Conservation (phyloP, 2,329 filamentous ascomycete genomes). For the Mycosphaerella arachidis region DNA sequence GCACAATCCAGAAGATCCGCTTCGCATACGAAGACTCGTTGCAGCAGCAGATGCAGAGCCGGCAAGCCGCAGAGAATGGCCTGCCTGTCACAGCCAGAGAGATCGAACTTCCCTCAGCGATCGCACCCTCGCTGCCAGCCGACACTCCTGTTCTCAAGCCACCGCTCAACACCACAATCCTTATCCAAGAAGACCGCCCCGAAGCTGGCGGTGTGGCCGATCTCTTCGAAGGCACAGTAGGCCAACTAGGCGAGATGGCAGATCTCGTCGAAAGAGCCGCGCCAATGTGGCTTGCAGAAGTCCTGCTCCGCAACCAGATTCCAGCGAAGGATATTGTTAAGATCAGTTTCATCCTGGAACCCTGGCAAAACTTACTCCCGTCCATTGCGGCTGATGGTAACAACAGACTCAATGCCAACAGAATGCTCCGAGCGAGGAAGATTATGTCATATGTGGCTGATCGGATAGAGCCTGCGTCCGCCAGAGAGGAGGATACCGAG, state of each 20-base stretch:
- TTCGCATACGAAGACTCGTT: conserved; percentile 68
- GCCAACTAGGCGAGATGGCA: conserved; percentile 67
- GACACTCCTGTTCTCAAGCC: conserved; percentile 75
- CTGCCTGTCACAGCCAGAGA: conserved; percentile 30
- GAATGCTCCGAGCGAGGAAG: conserved; percentile 94
- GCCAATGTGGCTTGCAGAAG: conserved; percentile 87
- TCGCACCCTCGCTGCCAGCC: conserved; percentile 64
- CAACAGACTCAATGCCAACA: conserved; percentile 89
- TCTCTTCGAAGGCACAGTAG: conserved; percentile 85
- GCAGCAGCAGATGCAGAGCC: conserved; percentile 40
- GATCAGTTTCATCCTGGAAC: conserved; percentile 87
- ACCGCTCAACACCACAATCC: conserved; percentile 58
- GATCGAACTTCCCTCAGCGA: conserved; percentile 53
- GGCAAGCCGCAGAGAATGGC: conserved; percentile 31
- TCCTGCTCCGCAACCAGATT: conserved; percentile 74
- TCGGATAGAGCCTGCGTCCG: conserved; percentile 68
- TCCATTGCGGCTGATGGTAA: conserved; percentile 73
- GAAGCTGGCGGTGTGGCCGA: conserved; percentile 68
- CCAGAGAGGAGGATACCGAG: conserved; percentile 12
- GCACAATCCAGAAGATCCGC: conserved; percentile 67
- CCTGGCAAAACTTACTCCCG: conserved; percentile 68
- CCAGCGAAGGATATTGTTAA: conserved; percentile 90
- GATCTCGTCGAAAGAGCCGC: conserved; percentile 81
- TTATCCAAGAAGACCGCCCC: conserved; percentile 62
- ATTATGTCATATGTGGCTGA: conserved; percentile 89